Percentiles rank a stretch among this genome's conserved stretches.
Conservation (phyloP, 495 filamentous ascomycete genomes). For the Endocarpon pusillum region DNA sequence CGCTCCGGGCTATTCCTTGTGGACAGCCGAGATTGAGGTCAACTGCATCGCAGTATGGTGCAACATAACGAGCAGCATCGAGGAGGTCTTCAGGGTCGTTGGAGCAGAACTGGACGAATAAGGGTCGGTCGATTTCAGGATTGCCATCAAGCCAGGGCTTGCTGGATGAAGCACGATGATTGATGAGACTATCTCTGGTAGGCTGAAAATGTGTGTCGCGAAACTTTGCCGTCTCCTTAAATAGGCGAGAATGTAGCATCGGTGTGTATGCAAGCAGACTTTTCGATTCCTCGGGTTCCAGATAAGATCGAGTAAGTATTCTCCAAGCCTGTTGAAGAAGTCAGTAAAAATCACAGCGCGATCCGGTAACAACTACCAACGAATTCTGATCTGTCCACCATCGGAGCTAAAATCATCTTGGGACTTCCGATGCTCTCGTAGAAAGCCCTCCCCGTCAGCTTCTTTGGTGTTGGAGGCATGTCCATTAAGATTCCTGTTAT, state of each 20-base stretch:
- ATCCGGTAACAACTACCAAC: constrained; percentile 31
- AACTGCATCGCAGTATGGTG: constrained; percentile 81
- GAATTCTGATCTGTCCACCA: constrained; percentile 98
- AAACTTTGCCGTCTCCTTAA: constrained; percentile 54
- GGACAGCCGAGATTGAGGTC: constrained; percentile 97
- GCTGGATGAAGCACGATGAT: constrained; percentile 14
- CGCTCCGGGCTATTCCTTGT: constrained; percentile 80
- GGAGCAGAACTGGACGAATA: constrained; percentile 93
- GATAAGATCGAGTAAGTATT: constrained; percentile 80
- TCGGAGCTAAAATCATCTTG: constrained; percentile 79
- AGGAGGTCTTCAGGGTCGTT: constrained; percentile 70
- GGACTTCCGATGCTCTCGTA: constrained; percentile 88
- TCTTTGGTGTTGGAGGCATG: no score
- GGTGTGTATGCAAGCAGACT: constrained; percentile 69
- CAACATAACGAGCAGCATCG: constrained; percentile 54
- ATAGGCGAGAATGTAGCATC: constrained; percentile 87
- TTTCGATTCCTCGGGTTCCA: constrained; percentile 40
- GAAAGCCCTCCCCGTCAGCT: constrained; percentile 71
- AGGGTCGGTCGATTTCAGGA: constrained; percentile 60
- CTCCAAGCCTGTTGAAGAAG: constrained; percentile 60
- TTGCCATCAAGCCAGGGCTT: constrained; percentile 65
- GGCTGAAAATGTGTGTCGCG: constrained; percentile 65
- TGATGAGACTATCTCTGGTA: constrained; percentile 24
- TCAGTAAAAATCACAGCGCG: constrained; percentile 8
- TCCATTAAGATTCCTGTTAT: no score